Conservation (phyloP, 345 rosid genomes). For the Eucalyptus viminalis region DNA sequence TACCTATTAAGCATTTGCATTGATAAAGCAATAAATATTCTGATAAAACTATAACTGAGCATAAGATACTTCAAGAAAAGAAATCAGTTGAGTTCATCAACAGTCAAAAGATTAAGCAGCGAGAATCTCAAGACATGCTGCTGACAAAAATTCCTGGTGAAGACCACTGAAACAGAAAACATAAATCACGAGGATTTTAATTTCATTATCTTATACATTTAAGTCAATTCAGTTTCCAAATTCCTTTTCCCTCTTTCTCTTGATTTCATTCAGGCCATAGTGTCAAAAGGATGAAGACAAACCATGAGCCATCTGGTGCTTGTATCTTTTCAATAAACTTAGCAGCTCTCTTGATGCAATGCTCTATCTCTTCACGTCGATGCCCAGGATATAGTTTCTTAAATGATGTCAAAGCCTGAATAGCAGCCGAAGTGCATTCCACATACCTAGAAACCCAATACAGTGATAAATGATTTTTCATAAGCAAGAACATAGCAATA, state of each 20-base stretch:
- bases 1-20: slow-evolving; percentile 37
- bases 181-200: neutral
- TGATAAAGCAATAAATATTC: neutral
- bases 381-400: slow-evolving; percentile 64
- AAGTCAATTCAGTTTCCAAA: neutral
- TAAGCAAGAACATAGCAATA: neutral
- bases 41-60: neutral
- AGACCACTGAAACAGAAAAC: neutral
- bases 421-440: slow-evolving; percentile 91
- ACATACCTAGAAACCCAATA: slow-evolving; percentile 45
- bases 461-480: neutral
- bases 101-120: neutral
- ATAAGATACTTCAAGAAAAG: neutral
- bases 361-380: slow-evolving; percentile 57
- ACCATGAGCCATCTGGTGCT: slow-evolving; percentile 92
- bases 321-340: slow-evolving; percentile 62
- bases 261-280: neutral
- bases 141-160: neutral
- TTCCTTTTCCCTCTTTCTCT: neutral
- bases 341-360: slow-evolving; percentile 58
- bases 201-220: neutral
- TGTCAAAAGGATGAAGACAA: slow-evolving; percentile 6
- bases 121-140: neutral
- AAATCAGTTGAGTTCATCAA: neutral
- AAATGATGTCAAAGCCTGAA: slow-evolving; percentile 76